These are phyloP conservation scores for Ophiostoma ulmi DNA, from an alignment of 2,329 filamentous ascomycete species.

Conservation along the genomic window DNA sequence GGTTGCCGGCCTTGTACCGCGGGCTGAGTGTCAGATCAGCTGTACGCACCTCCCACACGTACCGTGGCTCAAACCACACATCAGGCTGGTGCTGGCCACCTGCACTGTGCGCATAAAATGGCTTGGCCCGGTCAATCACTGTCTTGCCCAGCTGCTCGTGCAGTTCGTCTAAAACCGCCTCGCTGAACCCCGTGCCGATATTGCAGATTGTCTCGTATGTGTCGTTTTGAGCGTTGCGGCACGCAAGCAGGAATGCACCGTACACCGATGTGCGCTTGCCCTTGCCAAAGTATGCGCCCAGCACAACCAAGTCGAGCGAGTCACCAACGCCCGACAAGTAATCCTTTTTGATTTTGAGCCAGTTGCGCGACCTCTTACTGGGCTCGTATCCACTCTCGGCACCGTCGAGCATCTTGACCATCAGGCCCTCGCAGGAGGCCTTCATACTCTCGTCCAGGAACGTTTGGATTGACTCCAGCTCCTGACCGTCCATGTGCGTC, in stretches of 20 bases:
- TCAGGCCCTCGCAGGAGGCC: conserved; percentile 91
- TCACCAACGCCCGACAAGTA: conserved; percentile 92
- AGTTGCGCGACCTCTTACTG: conserved; percentile 92
- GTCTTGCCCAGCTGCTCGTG: conserved; percentile 69
- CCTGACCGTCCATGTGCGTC: conserved; percentile 76
- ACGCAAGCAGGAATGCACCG: conserved; percentile 90
- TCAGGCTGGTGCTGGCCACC: conserved; percentile 92
- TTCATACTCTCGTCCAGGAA: conserved; percentile 94
- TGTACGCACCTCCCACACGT: conserved; percentile 97
- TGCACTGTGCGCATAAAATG: conserved; percentile 82
- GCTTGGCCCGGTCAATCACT: conserved; percentile 84
- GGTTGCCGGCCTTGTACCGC: conserved; percentile 83
- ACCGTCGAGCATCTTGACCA: conserved; percentile 99
- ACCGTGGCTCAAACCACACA: conserved; percentile 93
- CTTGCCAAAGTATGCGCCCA: conserved; percentile 89
- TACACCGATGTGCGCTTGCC: conserved; percentile 96
- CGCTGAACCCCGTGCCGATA: conserved; percentile 94
- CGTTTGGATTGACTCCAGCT: conserved; percentile 87
- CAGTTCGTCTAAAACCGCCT: conserved; percentile 85
- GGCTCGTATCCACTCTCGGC: conserved; percentile 91
- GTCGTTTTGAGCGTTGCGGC: conserved; percentile 76
- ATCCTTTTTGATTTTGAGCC: conserved; percentile 99
- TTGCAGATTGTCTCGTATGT: conserved; percentile 96
- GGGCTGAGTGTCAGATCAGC: conserved; percentile 91
- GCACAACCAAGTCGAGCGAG: conserved; percentile 90